These are phyloP conservation scores for Coprinopsis sp. DNA, from an alignment of 768 basidiomycete genomes.

Conservation along the genomic window DNA sequence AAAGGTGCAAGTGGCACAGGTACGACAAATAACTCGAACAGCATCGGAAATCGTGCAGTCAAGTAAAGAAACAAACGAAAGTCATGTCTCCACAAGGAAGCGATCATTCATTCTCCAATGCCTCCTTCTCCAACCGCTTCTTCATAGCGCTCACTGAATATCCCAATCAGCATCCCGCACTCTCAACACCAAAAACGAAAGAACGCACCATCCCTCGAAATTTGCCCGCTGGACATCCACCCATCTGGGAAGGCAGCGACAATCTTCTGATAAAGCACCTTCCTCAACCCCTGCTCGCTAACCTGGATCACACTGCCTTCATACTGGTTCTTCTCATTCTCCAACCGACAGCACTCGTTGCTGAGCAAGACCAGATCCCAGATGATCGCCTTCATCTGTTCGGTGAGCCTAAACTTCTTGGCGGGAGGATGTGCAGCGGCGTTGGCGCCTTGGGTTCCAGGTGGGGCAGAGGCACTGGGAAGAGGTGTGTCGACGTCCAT, in stretches of 20 bases:
- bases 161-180: neutral
- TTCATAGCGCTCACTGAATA: constrained; percentile 76
- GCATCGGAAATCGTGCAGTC: no score
- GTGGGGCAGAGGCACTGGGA: constrained; percentile 5
- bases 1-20: no score
- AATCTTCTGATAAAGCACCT: constrained; percentile 81
- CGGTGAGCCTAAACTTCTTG: constrained; percentile 77
- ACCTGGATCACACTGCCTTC: constrained; percentile 69
- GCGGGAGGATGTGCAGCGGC: constrained; percentile 54
- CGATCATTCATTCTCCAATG: constrained; percentile 53
- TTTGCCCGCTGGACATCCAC: constrained; percentile 84
- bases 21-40: no score
- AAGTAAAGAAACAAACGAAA: no score
- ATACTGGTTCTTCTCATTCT: constrained; percentile 49
- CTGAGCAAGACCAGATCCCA: constrained; percentile 80
- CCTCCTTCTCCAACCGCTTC: constrained; percentile 73
- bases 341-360: constrained; percentile 72
- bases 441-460: constrained; percentile 20
- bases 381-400: constrained; percentile 71
- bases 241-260: constrained; percentile 77
- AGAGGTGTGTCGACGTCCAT: constrained; percentile 16
- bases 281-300: constrained; percentile 77
- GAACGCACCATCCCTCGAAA: constrained; percentile 75
- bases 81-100: no score
- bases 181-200: neutral